Evolutionary conservation across 192 early-diverging fungal genomes (phyloP).

Genomic region (Coemansia asiatica): DNA sequence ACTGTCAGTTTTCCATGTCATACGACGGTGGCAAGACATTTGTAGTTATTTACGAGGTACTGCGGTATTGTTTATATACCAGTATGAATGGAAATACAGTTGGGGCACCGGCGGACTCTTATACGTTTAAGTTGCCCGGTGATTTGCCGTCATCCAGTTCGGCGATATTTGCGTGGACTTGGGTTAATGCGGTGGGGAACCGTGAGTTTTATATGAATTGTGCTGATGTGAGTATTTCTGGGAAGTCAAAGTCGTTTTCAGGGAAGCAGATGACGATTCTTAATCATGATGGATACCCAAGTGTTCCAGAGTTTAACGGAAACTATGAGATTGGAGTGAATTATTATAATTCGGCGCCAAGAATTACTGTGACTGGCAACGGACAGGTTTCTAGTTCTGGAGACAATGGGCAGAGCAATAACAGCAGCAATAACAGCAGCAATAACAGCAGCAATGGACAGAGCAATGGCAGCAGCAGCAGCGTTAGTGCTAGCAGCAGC

Average conservation of each 20-base stretch:
- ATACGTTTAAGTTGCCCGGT: slow-evolving; percentile 56
- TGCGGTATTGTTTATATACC: slow-evolving; percentile 39
- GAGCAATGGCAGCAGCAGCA: no score
- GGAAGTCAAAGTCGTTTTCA: slow-evolving; percentile 23
- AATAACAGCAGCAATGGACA: no score
- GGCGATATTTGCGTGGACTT: slow-evolving; percentile 62
- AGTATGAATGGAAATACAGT: slow-evolving; percentile 7
- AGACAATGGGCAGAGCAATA: neutral
- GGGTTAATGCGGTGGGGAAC: slow-evolving; percentile 62
- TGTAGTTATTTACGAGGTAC: slow-evolving; percentile 57
- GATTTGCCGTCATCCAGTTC: slow-evolving; percentile 54
- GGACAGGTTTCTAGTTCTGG: neutral
- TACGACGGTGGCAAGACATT: slow-evolving; percentile 59
- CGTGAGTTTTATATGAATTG: slow-evolving; percentile 66
- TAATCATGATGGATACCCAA: slow-evolving; percentile 26
- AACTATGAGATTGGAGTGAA: slow-evolving; percentile 14
- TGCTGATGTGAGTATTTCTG: slow-evolving; percentile 54
- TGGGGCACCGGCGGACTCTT: slow-evolving; percentile 5
- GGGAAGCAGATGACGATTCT: slow-evolving; percentile 42
- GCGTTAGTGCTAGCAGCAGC: neutral
- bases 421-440: neutral
- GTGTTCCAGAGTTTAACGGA: slow-evolving; percentile 30
- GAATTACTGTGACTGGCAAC: slow-evolving; percentile 16
- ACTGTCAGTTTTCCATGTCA: slow-evolving; percentile 64
- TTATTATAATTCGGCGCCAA: slow-evolving; percentile 5